Evolutionary conservation across 495 filamentous ascomycete genomes (phyloP), one percentile per base, ranked within the genome.

Genomic region (Penicillium egyptiacum): DNA sequence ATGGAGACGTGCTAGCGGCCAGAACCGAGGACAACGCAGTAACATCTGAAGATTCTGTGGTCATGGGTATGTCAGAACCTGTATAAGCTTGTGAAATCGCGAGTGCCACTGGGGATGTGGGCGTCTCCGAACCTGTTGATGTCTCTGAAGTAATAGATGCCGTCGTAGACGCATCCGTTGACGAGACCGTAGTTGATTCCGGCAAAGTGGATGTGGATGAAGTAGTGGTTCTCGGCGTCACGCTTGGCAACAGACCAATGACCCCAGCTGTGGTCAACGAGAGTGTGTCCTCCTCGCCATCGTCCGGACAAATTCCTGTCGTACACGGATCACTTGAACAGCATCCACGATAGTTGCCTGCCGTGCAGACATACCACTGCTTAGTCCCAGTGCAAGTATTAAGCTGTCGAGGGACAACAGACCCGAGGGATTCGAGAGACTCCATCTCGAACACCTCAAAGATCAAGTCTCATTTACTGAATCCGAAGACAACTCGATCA

Each of bases 301-400:
- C 60, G 35, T 71, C 72, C 9, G 68, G 64, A 64, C 75, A 78
- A 8, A 71, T 41, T 3, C 71, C 72, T 31, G 50, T 51, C 5
- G 55, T 63, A 50, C 75, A 76, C 17, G 75, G 72, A 53, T 76
- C 62, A 17, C 56, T 66, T 12, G 71, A 72, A 45, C 75, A 78
- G 57, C 75, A 78, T 35, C 74, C 75, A n/a, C 33, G 53, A 51
- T 63, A 76, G 37, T 49, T 22, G 0, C 68, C 68, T 42, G 28
- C 54, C 6, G 48, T 59, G 50, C 75, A 75, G 26, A 68, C 60
- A 63, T 76, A 78, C 58, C 57, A 76, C 19, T 23, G 54, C 28
- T 63, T 61, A 25, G 55, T 45, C 0, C 30, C 52, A 1, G 64
- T 28, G 52, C 71, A 73, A 20, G 26, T 51, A 23, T 41, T 58